Evolutionary conservation across 2,329 filamentous ascomycete genomes (phyloP).

Genomic region (Grosmannia huntii): DNA sequence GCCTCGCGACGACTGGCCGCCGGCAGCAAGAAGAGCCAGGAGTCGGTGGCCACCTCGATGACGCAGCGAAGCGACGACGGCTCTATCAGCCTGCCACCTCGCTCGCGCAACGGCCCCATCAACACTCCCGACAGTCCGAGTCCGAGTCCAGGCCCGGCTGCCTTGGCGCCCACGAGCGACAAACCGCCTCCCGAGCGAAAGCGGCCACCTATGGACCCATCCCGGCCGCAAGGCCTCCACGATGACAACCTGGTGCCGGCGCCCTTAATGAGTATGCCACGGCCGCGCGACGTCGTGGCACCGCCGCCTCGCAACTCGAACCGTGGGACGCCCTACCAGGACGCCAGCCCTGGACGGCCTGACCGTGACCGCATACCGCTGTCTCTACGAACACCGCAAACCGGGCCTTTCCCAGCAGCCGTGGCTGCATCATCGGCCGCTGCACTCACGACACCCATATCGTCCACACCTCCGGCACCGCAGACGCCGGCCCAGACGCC

Average conservation of each 20-base stretch:
- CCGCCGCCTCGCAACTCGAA: slow-evolving; percentile 33
- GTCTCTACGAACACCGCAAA: slow-evolving; percentile 6
- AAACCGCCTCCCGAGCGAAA: slow-evolving; percentile 49
- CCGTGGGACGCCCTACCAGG: slow-evolving; percentile 5
- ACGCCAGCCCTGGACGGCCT: not conserved
- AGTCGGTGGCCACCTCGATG: slow-evolving; percentile 39
- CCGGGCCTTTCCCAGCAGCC: slow-evolving; percentile 1
- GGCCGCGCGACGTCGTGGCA: slow-evolving; percentile 30
- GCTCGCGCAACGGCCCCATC: slow-evolving; percentile 34
- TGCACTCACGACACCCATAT: slow-evolving; percentile 3
- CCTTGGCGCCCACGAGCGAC: slow-evolving; percentile 19
- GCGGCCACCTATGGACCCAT: slow-evolving; percentile 52
- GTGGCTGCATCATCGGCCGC: slow-evolving; percentile 1
- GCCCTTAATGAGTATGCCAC: slow-evolving; percentile 39
- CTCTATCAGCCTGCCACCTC: slow-evolving; percentile 29
- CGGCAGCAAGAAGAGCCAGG: slow-evolving; percentile 42
- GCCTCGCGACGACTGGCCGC: slow-evolving; percentile 34
- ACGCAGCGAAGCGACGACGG: slow-evolving; percentile 38
- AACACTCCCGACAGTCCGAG: slow-evolving; percentile 8
- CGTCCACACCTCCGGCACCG: not conserved
- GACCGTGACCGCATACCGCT: not conserved
- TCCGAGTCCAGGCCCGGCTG: not conserved
- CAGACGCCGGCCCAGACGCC: slow-evolving; percentile 9
- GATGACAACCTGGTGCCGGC: slow-evolving; percentile 45
- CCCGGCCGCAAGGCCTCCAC: slow-evolving; percentile 31